Conservation (phyloP, 2,329 filamentous ascomycete species). For the Dothideomycetidae sp. region DNA sequence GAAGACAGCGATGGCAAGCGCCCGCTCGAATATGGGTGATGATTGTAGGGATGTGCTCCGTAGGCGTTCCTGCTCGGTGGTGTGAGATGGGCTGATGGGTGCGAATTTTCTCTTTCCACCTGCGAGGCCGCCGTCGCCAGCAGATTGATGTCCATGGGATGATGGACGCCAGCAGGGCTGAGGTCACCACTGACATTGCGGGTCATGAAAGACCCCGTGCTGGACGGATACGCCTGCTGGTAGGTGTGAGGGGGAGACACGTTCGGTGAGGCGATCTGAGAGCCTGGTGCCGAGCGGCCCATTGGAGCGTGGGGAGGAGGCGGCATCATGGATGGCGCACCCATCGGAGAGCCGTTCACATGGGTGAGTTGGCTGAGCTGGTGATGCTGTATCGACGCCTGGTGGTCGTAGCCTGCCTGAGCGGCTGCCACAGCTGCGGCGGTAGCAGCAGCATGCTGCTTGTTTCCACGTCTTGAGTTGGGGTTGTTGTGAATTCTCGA, state of each 20-base stretch:
- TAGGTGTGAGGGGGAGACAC: constrained; percentile 89
- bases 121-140: constrained; percentile 55
- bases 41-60: constrained; percentile 26
- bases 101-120: constrained; percentile 47
- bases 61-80: constrained; percentile 17
- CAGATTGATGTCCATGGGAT: constrained; percentile 50
- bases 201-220: constrained; percentile 42
- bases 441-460: constrained; percentile 51
- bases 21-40: constrained; percentile 39
- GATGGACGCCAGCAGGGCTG: constrained; percentile 34
- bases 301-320: constrained; percentile 63
- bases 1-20: constrained; percentile 64
- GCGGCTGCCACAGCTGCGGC: constrained; percentile 41
- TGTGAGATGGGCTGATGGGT: constrained; percentile 26
- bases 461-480: constrained; percentile 87
- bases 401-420: constrained; percentile 30
- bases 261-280: constrained; percentile 80
- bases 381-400: constrained; percentile 18
- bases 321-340: constrained; percentile 50
- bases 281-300: constrained; percentile 76
- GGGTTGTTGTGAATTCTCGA: constrained; percentile 98
- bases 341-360: constrained; percentile 29
- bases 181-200: constrained; percentile 37
- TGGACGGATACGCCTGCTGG: constrained; percentile 41
- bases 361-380: constrained; percentile 68